Conservation (phyloP, 2,329 filamentous ascomycete species). For the Cordyceps cicadae region DNA sequence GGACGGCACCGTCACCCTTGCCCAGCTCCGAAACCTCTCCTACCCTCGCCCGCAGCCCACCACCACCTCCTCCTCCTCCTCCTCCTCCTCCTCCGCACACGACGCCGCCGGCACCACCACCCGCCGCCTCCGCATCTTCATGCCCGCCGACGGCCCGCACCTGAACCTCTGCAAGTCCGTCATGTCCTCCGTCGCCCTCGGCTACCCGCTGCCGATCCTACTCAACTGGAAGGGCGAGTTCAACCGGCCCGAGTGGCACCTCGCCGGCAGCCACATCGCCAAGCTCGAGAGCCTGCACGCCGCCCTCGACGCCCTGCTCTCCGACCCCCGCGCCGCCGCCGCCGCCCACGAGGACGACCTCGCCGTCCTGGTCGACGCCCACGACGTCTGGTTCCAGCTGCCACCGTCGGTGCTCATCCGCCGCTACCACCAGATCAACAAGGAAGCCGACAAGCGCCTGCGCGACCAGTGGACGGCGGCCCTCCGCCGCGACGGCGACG, state of each 20-base stretch:
- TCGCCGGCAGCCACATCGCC: slow-evolving; percentile 30
- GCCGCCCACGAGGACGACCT: slow-evolving; percentile 24
- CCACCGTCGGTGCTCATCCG: slow-evolving; percentile 29
- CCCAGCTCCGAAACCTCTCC: slow-evolving; percentile 7
- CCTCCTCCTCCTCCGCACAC: not conserved
- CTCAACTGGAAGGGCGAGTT: slow-evolving; percentile 32
- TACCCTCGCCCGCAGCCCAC: not conserved
- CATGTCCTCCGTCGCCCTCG: slow-evolving; percentile 30
- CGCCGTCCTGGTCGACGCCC: slow-evolving; percentile 29
- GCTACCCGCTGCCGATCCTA: slow-evolving; percentile 29
- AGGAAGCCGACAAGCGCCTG: slow-evolving; percentile 24
- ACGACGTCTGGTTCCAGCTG: slow-evolving; percentile 33
- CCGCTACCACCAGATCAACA: slow-evolving; percentile 28
- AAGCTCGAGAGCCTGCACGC: slow-evolving; percentile 28
- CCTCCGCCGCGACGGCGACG: not conserved
- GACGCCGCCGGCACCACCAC: slow-evolving; percentile 6
- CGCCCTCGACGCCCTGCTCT: slow-evolving; percentile 23
- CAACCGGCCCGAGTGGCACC: slow-evolving; percentile 29
- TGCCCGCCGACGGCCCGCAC: slow-evolving; percentile 29
- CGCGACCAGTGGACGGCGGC: slow-evolving; percentile 18
- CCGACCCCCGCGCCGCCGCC: slow-evolving; percentile 9
- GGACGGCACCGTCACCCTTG: slow-evolving; percentile 6
- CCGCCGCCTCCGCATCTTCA: slow-evolving; percentile 28
- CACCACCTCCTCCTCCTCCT: no score
- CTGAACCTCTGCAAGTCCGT: slow-evolving; percentile 31